phyloP scores from a whole-genome alignment of 2,329 filamentous ascomycete genomes.

The Xylaria hypoxylon region DNA sequence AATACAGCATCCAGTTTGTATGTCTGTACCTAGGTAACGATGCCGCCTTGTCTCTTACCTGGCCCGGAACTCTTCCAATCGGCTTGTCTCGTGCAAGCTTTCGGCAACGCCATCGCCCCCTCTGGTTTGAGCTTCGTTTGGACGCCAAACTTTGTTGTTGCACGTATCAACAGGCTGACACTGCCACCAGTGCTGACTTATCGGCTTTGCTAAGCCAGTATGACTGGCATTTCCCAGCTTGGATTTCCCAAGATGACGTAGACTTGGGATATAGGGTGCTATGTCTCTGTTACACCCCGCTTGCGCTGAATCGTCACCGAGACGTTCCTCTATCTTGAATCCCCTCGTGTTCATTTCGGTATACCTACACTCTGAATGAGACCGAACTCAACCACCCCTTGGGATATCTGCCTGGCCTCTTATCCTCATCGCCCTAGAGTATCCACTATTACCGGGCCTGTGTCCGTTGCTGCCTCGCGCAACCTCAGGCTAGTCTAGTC shows the following conservation, averaged over 20 bases:
- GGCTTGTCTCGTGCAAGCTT: not conserved
- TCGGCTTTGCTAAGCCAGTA: slow-evolving; percentile 3
- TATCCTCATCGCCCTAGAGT: slow-evolving; percentile 27
- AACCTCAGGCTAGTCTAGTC: slow-evolving; percentile 20
- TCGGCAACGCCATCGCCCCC: not conserved
- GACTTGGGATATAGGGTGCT: slow-evolving; percentile 11
- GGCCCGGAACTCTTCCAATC: not conserved
- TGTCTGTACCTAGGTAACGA: slow-evolving; percentile 1
- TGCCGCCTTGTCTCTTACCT: not conserved
- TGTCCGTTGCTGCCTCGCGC: slow-evolving; percentile 31
- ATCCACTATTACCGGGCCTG: slow-evolving; percentile 24
- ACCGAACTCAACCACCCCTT: slow-evolving; percentile 16
- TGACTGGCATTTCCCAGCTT: not conserved
- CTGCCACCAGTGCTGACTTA: slow-evolving; percentile 5
- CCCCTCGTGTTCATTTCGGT: slow-evolving; percentile 11
- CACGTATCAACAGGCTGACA: not conserved
- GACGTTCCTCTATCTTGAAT: not conserved
- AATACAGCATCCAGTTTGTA: not conserved
- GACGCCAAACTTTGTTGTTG: not conserved
- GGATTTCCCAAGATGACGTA: not conserved
- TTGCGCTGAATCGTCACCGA: slow-evolving; percentile 18
- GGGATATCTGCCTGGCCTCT: slow-evolving; percentile 24
- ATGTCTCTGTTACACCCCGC: slow-evolving; percentile 6
- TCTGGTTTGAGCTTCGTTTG: not conserved
- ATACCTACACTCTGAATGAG: slow-evolving; percentile 7